phyloP scores from a whole-genome alignment of 2,329 filamentous ascomycete species.

The Colletotrichum sp. region DNA sequence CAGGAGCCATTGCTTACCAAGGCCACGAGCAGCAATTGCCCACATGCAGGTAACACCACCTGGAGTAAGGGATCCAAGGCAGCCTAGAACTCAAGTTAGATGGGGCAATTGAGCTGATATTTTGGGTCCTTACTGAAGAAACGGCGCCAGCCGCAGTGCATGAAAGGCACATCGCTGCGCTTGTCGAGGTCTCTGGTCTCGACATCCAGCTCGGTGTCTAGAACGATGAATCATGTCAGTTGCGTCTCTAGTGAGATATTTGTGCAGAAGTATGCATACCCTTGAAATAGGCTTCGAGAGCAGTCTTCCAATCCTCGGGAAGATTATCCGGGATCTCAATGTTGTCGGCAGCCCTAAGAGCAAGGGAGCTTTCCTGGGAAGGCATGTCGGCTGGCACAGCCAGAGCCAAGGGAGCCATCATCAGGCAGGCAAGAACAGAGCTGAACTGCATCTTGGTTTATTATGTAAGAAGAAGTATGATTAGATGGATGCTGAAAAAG shows the following conservation, averaged over 20 bases:
- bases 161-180: background rate
- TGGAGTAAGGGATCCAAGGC: background rate
- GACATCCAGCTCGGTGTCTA: background rate
- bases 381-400: background rate
- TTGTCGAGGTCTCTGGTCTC: background rate
- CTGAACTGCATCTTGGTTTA: background rate
- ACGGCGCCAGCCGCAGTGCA: background rate
- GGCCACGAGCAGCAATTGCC: background rate
- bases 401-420: background rate
- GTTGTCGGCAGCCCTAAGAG: background rate
- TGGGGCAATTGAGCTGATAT: background rate
- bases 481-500: background rate
- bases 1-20: background rate
- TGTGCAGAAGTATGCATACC: background rate
- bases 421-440: background rate
- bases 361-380: background rate
- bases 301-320: background rate
- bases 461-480: background rate
- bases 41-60: constrained; percentile 3
- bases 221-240: background rate
- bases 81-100: background rate
- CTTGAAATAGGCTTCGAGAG: background rate
- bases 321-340: background rate
- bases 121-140: background rate
- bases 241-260: background rate